These are phyloP conservation scores for Pythium oligandrum DNA, from an alignment of 352 stramenopile species.

Conservation along the genomic window DNA sequence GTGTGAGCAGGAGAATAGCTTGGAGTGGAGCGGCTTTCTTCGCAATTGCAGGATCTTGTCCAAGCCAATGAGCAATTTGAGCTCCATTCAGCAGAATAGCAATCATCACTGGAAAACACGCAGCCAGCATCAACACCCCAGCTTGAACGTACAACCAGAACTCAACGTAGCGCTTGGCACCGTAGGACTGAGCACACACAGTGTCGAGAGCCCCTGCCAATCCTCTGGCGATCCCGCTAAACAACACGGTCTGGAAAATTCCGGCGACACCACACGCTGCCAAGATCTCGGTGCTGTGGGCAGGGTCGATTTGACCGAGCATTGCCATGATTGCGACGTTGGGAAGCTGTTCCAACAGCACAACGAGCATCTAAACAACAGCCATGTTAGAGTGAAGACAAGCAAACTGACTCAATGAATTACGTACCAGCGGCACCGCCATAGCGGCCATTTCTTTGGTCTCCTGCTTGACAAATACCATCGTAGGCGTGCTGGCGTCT, in stretches of 20 bases:
- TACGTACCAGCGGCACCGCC: background rate
- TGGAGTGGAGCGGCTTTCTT: conserved; percentile 21
- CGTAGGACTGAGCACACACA: conserved; percentile 38
- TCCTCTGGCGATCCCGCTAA: conserved; percentile 19
- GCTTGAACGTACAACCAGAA: conserved; percentile 42
- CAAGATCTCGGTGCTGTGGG: background rate
- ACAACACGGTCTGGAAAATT: conserved; percentile 17
- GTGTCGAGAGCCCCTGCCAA: conserved; percentile 29
- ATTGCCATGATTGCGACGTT: background rate
- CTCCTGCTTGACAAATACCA: background rate
- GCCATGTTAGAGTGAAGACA: background rate
- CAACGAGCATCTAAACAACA: background rate
- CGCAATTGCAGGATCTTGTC: conserved; percentile 27
- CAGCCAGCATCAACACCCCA: conserved; percentile 21
- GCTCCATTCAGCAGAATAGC: conserved; percentile 17
- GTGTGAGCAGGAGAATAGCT: conserved; percentile 9
- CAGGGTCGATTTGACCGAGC: background rate
- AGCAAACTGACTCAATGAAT: background rate
- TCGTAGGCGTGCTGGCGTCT: background rate
- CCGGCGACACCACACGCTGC: background rate
- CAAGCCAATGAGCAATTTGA: conserved; percentile 21
- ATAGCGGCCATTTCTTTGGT: background rate
- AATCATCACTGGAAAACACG: conserved; percentile 13
- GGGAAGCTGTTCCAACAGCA: background rate
- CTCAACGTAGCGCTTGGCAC: conserved; percentile 26